Evolutionary conservation across 2,329 filamentous ascomycete genomes (phyloP).

Genomic region (Aspergillus amoenus): DNA sequence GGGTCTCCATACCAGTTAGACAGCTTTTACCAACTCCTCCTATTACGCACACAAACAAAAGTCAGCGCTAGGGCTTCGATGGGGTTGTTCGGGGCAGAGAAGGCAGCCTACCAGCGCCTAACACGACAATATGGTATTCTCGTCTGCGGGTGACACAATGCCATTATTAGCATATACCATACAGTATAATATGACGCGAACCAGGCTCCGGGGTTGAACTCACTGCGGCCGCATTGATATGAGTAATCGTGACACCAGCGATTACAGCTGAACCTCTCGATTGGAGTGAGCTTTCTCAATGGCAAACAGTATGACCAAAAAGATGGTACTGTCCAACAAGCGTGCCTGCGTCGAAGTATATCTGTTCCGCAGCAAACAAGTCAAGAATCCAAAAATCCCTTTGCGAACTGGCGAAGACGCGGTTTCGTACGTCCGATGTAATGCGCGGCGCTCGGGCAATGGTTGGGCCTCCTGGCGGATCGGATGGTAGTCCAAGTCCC

Average conservation of each 20-base stretch:
- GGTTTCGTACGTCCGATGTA: conserved; percentile 1
- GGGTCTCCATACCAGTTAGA: conserved; percentile 67
- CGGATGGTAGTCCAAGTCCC: conserved; percentile 12
- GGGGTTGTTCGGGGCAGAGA: background rate
- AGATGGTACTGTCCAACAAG: background rate
- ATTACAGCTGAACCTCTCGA: conserved; percentile 2
- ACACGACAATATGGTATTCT: conserved; percentile 79
- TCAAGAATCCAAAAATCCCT: background rate
- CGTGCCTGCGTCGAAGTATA: background rate
- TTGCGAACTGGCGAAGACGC: background rate
- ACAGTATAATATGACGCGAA: conserved; percentile 1
- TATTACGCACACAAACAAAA: conserved; percentile 36
- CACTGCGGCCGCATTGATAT: conserved; percentile 39
- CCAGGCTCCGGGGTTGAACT: conserved; percentile 19
- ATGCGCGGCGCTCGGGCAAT: conserved; percentile 10
- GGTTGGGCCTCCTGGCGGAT: conserved; percentile 9
- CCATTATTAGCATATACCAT: conserved; percentile 21
- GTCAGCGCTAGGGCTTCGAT: conserved; percentile 16
- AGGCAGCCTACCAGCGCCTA: conserved; percentile 65
- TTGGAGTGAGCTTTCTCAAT: background rate
- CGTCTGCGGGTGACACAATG: conserved; percentile 49
- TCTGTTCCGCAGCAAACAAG: background rate
- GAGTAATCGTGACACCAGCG: conserved; percentile 2
- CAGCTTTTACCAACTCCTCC: conserved; percentile 92
- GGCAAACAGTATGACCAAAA: background rate